Base-by-base conservation (phyloP, 2,329 filamentous ascomycete genomes). In the Xylaria multiplex region DNA sequence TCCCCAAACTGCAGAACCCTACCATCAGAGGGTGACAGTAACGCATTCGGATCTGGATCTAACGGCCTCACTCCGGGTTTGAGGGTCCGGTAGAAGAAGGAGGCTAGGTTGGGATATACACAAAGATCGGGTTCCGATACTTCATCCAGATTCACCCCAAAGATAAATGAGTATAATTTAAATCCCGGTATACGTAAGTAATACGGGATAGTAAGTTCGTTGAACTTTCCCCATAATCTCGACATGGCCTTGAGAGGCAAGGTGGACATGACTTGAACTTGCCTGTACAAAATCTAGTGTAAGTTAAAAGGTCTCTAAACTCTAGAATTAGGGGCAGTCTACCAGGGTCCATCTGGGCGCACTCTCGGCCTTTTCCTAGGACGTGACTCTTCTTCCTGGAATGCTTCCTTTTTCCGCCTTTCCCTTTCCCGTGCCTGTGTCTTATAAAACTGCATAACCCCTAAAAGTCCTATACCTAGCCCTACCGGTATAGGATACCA, bases 81-180 rank as follows among this genome's bases (percentile, higher is more conserved):
- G 66, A 99, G 85, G 1, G 90, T 93, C 68, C 96, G 93, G 79
- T 98, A 99, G 84, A 99, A 99, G 84, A 99, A 99, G 65, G 95
- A 89, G 6, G 95, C 93, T 46, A 99, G 88, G 77, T 99, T 99
- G 22, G 93, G 92, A 78, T 96, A 99, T 54, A 87, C 87, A 77
- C 92, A 93, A 22, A 99, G 88, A 74, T 99, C 96, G 19, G 90
- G 88, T 77, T 99, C 94, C 37, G 90, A 88, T 19, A 97, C 90
- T 81, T 99, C 96, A 65, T 90, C 87, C 64, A 99, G 86, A 77
- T 91, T 92, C 76, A 97, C 94, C n/a, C 93, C 94, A 75, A 97
- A 97, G 43, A 95, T 86, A 82, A 86, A 96, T 1, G 93, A 90
- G 79, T 97, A 97, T 1, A 97, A 86, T 78, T 92, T 95, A 82